Base-by-base conservation (phyloP, 768 basidiomycete species). In the Lentinus brumalis region DNA sequence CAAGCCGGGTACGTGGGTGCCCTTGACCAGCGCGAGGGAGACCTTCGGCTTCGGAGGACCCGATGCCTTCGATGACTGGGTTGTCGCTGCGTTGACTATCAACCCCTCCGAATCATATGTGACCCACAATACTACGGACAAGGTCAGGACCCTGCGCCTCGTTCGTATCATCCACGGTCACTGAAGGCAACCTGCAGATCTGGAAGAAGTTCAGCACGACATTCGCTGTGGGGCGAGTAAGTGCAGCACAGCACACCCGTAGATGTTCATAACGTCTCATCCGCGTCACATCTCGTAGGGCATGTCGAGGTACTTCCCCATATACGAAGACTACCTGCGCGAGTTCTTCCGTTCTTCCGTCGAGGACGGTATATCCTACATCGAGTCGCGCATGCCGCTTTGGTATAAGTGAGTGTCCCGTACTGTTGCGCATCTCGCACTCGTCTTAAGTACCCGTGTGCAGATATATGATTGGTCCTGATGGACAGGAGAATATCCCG, bases 171-270 rank as follows among this genome's bases (percentile, higher is more conserved):
- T 35, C 32, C 5, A 35, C 5, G 32, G 32, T 35, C 10, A 10
- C 32, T 35, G 32, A 35, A 5, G 32, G 32, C 32, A 5, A 5
- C 32, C 10, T 26, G 46, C 59, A 91, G 89, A 92, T 92, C 50
- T 92, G 91, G 91, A 70, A 83, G 47, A 90, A 90, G 63, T 92
- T 93, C 67, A 64, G 67, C 14, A 83, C 76, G 67, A 86, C 82
- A 0, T 86, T 86, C 65, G 32, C 52, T 0, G 79, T 84, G 63
- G 68, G 12, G 88, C 87, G 69, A 53, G 78, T 21, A 12, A 1
- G 46, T 12, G 10, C 12, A 12, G 18, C 46, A 8, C 21, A 26
- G 32, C 32, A n/a, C n/a, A n/a, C n/a, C n/a, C n/a, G n/a, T n/a
- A n/a, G n/a, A n/a, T n/a, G 32, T 35, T 5, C 32, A 35, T 35